Conservation (phyloP, 306 rosid species). For the Prunus fruticosa region DNA sequence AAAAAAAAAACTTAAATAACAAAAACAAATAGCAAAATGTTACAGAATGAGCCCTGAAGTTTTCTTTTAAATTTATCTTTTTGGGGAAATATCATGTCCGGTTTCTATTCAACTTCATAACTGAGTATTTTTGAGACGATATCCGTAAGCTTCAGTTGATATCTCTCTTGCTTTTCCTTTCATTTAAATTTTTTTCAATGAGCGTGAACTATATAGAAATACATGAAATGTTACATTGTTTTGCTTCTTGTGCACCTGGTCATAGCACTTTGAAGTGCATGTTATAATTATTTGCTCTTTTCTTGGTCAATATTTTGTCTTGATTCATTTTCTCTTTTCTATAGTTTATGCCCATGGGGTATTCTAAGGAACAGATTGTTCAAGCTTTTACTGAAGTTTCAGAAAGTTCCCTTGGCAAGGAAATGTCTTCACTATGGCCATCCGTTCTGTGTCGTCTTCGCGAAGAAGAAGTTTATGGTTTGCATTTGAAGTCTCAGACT, state of each 20-base stretch:
- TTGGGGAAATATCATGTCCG: too few species aligned
- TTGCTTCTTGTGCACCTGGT: not conserved
- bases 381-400: constrained; percentile 59
- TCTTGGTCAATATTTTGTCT: not conserved
- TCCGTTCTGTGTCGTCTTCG: constrained; percentile 75
- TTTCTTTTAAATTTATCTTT: too few species aligned
- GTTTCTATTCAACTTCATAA: too few species aligned
- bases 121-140: too few species aligned
- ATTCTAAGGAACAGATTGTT: constrained; percentile 64
- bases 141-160: not conserved
- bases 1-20: too few species aligned
- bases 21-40: too few species aligned
- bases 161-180: not conserved
- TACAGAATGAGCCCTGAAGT: too few species aligned
- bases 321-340: constrained; percentile 8
- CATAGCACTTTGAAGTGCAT: not conserved
- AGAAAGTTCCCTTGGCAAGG: constrained; percentile 48
- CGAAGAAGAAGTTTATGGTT: constrained; percentile 68
- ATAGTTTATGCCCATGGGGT: constrained; percentile 80
- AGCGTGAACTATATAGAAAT: too few species aligned
- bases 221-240: not conserved
- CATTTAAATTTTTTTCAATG: not conserved
- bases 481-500: constrained; percentile 37
- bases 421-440: constrained; percentile 69
- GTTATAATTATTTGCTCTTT: not conserved